Conservation (phyloP, 2,329 filamentous ascomycete species). For the Colletotrichum karsti region DNA sequence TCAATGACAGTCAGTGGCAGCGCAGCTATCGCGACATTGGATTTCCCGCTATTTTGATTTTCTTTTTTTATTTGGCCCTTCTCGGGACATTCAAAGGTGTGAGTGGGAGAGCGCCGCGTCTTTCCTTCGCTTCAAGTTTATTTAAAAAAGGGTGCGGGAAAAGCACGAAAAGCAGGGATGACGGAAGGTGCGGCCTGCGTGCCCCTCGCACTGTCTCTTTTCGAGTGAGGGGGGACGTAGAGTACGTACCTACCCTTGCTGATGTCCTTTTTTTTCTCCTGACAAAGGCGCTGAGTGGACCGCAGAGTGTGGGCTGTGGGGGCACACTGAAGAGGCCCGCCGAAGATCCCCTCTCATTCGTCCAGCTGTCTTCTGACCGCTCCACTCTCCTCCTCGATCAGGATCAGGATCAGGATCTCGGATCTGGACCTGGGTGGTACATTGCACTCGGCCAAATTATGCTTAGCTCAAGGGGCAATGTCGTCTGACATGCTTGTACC, state of each 20-base stretch:
- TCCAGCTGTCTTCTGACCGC: neutral
- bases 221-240: neutral
- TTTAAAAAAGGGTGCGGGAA: slow-evolving; percentile 18
- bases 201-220: slow-evolving; percentile 2
- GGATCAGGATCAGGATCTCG: slow-evolving; percentile 26
- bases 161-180: slow-evolving; percentile 11
- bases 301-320: neutral
- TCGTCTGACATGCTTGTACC: slow-evolving; percentile 8
- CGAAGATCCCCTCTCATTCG: neutral
- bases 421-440: slow-evolving; percentile 21
- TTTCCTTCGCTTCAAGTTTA: slow-evolving; percentile 25
- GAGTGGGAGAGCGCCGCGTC: neutral
- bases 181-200: neutral
- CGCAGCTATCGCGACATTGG: too few relatives aligned
- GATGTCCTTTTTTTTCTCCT: neutral
- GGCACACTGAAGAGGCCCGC: neutral
- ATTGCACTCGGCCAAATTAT: slow-evolving; percentile 9
- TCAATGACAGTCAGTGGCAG: neutral
- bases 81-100: neutral
- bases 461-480: slow-evolving; percentile 1
- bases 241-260: slow-evolving; percentile 1
- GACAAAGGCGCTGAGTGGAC: neutral
- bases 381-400: slow-evolving; percentile 9
- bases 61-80: neutral
- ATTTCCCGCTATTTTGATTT: too few relatives aligned